Percentiles rank a stretch among this genome's conserved stretches.
These are phyloP conservation scores for Solanum chilense DNA, from an alignment of 257 asterid species.

Conservation along the genomic window DNA sequence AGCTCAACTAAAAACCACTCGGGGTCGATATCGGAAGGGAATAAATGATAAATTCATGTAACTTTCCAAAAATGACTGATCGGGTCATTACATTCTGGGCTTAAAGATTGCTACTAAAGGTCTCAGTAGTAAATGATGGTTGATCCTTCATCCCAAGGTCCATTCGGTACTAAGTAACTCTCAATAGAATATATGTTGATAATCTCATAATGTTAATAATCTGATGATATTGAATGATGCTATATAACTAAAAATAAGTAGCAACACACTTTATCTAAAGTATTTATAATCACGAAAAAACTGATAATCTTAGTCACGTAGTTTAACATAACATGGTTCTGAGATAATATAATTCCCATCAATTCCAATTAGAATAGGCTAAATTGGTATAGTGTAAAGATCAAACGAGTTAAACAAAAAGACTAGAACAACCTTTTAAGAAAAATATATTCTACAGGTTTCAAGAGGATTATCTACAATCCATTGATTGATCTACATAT, in stretches of 20 bases:
- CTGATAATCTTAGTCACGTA: neutral
- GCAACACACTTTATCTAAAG: neutral
- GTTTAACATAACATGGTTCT: no score
- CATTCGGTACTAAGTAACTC: neutral
- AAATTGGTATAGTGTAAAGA: no score
- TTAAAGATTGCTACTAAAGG: no score
- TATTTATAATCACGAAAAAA: no score
- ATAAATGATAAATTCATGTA: no score
- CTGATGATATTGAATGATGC: neutral
- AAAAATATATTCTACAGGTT: neutral
- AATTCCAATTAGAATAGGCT: neutral
- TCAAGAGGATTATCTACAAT: no score
- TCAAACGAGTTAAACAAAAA: neutral
- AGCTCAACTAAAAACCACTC: no score
- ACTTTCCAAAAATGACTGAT: no score
- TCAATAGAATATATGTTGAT: neutral
- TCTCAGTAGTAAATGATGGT: neutral
- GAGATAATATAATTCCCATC: no score
- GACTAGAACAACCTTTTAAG: neutral
- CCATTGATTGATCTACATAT: neutral
- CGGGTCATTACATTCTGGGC: no score
- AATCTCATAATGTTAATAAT: neutral
- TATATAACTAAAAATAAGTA: neutral
- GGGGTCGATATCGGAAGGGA: no score
- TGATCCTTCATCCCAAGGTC: neutral